phyloP scores from a whole-genome alignment of 331 rosid genomes.

The Telfairia occidentalis region DNA sequence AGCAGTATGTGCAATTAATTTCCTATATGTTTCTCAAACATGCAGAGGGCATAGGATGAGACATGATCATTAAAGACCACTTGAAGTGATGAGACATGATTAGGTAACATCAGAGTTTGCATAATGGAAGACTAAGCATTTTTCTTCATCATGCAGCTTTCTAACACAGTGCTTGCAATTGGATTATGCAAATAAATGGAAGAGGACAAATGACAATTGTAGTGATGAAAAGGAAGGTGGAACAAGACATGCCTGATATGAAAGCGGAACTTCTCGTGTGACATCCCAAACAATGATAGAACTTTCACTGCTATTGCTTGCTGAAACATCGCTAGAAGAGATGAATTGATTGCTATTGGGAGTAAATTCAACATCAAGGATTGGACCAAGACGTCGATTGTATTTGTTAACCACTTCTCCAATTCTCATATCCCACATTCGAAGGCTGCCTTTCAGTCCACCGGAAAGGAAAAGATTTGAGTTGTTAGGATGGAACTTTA shows the following conservation, averaged over 20 bases:
- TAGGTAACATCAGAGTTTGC: slow-evolving; percentile 1
- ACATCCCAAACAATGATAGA: slow-evolving; percentile 86
- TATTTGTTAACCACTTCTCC: slow-evolving; percentile 50
- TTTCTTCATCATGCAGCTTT: neutral
- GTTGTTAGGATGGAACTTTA: slow-evolving; percentile 62
- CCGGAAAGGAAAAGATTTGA: slow-evolving; percentile 63
- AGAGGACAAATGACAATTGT: neutral
- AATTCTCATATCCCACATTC: slow-evolving; percentile 67
- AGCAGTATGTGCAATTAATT: neutral
- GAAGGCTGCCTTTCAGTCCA: slow-evolving; percentile 61
- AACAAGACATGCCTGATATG: slow-evolving; percentile 59
- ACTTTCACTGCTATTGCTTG: slow-evolving; percentile 60
- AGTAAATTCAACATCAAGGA: slow-evolving; percentile 75
- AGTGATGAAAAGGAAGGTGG: slow-evolving; percentile 4
- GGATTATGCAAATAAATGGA: neutral
- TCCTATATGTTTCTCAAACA: neutral
- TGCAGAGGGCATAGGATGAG: neutral
- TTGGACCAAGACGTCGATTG: slow-evolving; percentile 51
- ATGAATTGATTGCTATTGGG: slow-evolving; percentile 54
- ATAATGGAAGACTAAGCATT: neutral
- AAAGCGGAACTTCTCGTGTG: slow-evolving; percentile 60
- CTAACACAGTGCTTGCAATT: neutral
- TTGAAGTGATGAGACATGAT: slow-evolving; percentile 5
- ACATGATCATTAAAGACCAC: neutral
- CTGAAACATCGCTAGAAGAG: slow-evolving; percentile 65